Base-by-base conservation (phyloP, 306 rosid genomes). In the Malus sieversii region DNA sequence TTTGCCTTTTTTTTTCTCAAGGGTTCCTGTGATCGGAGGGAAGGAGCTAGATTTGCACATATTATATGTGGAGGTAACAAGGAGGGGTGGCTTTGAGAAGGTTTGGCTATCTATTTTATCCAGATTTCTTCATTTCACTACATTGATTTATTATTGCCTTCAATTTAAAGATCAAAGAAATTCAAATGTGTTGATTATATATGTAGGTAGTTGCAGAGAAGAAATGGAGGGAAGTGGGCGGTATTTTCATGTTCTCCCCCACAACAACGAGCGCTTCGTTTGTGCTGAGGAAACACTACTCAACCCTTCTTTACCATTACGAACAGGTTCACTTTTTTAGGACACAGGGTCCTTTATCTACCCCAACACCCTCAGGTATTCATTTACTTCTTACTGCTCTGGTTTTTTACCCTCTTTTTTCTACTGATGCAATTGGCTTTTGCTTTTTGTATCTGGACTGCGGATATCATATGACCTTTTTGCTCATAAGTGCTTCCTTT, bases 201-300 rank as follows among this genome's bases (percentile, higher is more conserved):
- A 19, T 33, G 44, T 62, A 92, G 98, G 97, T 96, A n/a, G 97
- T 96, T 62, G 96, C 82, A 30, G 99, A 96, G 82, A 95, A 96
- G 86, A 96, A 92, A 80, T 96, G 99, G 99, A 96, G 99, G 88
- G 98, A 96, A 90, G 97, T 92, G 67, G 96, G 98, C n/a, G 80
- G 72, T 66, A 76, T 88, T 1, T 96, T 96, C 81, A 92, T 69
- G 80, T 96, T 96, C 81, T 87, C 97, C 55, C 86, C 99, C 4
- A 90, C 98, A 0, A 92, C 98, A 23, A 92, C 98, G 3, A 96
- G 99, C 63, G 98, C 99, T 80, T 96, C 99, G 5, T 96, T 88
- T 80, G 98, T 96, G 14, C 72, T 96, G 64, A 90, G 92, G 74
- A 96, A 92, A 63, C 99, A 92, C 79, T 96, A 96, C 77, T 79